A percentile compares a stretch with the other conserved stretches of the same genome.
phyloP scores from a whole-genome alignment of 169 alveolate genomes.

The Perkinsus chesapeaki region DNA sequence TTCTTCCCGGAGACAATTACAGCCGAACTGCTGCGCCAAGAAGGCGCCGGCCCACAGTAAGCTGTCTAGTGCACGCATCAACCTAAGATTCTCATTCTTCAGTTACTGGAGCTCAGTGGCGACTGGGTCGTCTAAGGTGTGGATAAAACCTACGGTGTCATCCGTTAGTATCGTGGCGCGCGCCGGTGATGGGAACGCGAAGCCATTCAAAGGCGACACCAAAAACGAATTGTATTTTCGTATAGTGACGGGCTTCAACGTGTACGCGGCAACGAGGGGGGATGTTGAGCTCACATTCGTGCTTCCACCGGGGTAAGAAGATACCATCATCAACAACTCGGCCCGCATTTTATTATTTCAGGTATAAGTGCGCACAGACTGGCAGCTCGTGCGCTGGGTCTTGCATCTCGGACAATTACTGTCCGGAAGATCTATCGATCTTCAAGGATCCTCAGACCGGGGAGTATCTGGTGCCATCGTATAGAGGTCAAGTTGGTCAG shows the following conservation, averaged over 20 bases:
- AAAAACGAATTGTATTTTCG: slow-evolving; percentile 7
- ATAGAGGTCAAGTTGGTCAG: neutral
- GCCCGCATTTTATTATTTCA: neutral
- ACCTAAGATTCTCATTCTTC: neutral
- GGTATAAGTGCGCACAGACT: neutral
- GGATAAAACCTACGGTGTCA: neutral
- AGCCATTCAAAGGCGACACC: slow-evolving; percentile 14
- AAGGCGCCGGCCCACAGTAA: neutral
- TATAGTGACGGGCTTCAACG: slow-evolving; percentile 3
- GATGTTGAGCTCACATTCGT: neutral
- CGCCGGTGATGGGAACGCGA: slow-evolving; percentile 5
- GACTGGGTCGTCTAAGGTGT: neutral
- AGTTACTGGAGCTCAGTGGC: neutral
- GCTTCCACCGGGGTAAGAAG: neutral
- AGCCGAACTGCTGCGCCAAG: neutral
- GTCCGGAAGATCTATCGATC: neutral
- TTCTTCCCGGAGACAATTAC: neutral
- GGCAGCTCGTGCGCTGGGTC: neutral
- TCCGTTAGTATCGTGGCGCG: neutral
- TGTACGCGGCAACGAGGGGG: slow-evolving; percentile 3
- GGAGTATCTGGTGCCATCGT: neutral
- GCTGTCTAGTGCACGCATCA: neutral
- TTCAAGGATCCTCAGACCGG: neutral
- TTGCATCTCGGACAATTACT: neutral
- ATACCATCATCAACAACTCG: neutral